Evolutionary conservation across 345 rosid genomes (phyloP).

Genomic region (Linum tenue): DNA sequence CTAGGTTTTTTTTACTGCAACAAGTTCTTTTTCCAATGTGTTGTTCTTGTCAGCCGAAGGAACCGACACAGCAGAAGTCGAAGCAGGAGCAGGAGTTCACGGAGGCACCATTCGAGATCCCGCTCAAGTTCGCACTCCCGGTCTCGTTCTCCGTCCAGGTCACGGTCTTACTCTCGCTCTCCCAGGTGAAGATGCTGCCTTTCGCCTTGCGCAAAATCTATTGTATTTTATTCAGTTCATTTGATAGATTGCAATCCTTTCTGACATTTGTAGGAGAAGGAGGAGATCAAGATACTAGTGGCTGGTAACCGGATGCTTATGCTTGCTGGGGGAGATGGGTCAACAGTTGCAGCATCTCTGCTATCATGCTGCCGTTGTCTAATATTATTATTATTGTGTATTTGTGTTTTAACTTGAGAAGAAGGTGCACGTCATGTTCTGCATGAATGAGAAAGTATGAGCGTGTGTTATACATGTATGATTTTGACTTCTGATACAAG

Average conservation of each 20-base stretch:
- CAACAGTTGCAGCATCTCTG: too few species aligned
- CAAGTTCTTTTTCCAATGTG: neutral
- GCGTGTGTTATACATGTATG: too few species aligned
- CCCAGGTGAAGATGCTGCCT: conserved; percentile 41
- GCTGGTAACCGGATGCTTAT: neutral
- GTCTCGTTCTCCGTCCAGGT: conserved; percentile 33
- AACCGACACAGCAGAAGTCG: conserved; percentile 33
- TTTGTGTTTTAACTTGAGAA: too few species aligned
- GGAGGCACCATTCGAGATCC: conserved; percentile 45
- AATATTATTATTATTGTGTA: too few species aligned
- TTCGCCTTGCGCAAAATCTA: neutral
- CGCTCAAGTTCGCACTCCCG: conserved; percentile 29
- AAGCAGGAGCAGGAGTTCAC: conserved; percentile 46
- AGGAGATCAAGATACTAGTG: conserved; percentile 59
- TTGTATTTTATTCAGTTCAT: neutral
- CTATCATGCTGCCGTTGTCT: too few species aligned
- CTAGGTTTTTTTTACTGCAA: neutral
- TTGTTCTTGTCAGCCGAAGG: conserved; percentile 22
- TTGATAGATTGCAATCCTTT: neutral
- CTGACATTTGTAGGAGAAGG: conserved; percentile 45
- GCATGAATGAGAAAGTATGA: too few species aligned
- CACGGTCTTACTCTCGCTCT: conserved; percentile 36
- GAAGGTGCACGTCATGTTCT: too few species aligned
- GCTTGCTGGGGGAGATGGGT: too few species aligned
- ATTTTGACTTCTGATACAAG: too few species aligned